A percentile compares a stretch with the other conserved stretches of the same genome.
These are phyloP conservation scores for Irpex sp. DNA, from an alignment of 1,284 basidiomycete genomes.

Conservation along the genomic window DNA sequence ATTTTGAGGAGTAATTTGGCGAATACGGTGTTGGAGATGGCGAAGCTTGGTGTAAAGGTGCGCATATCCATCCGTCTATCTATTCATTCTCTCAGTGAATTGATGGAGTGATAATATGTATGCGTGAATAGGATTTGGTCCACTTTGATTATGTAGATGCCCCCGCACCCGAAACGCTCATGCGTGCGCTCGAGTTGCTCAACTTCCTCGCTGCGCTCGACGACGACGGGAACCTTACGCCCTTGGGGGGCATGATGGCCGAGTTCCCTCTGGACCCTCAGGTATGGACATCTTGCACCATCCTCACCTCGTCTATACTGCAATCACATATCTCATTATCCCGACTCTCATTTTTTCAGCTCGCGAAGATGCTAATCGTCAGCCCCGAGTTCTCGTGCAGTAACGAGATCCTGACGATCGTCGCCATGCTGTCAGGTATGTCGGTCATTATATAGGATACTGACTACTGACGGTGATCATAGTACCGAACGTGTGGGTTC, in stretches of 20 bases:
- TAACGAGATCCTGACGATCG: constrained; percentile 93
- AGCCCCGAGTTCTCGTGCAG: constrained; percentile 96
- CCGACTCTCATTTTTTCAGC: constrained; percentile 33
- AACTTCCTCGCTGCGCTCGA: constrained; percentile 93
- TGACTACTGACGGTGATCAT: constrained; percentile 2
- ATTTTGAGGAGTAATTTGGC: constrained; percentile 91
- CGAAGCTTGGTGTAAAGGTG: constrained; percentile 90
- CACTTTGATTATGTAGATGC: constrained; percentile 95
- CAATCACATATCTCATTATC: background rate
- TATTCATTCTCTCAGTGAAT: too few species aligned
- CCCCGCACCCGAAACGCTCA: constrained; percentile 95
- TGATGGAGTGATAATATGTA: too few species aligned
- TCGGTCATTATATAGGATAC: background rate
- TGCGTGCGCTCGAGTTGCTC: constrained; percentile 94
- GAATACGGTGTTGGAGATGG: constrained; percentile 91
- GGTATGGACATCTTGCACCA: constrained; percentile 34
- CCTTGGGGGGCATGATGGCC: constrained; percentile 90
- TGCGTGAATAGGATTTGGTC: constrained; percentile 91
- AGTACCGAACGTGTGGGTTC: constrained; percentile 94
- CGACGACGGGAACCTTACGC: constrained; percentile 90
- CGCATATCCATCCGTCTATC: too few species aligned
- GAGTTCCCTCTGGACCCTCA: constrained; percentile 98
- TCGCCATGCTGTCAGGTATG: constrained; percentile 91
- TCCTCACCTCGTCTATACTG: background rate
- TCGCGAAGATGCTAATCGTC: constrained; percentile 92